A percentile compares a stretch with the other conserved stretches of the same genome.
phyloP scores from a whole-genome alignment of 441 rosid species.

The Pelargonium cotyledonis region DNA sequence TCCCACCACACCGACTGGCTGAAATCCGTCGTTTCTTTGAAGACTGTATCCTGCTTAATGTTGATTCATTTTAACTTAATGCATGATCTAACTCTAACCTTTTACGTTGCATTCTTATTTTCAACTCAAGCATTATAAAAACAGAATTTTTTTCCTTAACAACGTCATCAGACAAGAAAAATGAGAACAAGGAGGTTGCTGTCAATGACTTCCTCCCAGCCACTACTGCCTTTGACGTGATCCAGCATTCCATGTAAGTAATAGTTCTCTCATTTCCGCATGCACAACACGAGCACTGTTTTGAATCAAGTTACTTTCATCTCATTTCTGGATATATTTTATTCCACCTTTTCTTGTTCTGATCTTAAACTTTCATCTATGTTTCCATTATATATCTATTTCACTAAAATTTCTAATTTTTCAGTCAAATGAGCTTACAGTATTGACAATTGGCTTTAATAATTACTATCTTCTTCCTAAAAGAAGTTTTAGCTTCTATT shows the following conservation, averaged over 20 bases:
- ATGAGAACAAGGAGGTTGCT: slow-evolving; percentile 78
- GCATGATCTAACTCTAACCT: background rate
- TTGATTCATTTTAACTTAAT: background rate
- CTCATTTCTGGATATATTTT: too few relatives aligned
- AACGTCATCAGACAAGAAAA: slow-evolving; percentile 67
- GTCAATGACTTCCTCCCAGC: slow-evolving; percentile 65
- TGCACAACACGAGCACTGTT: background rate
- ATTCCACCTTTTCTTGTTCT: too few relatives aligned
- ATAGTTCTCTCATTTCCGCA: background rate
- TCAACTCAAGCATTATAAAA: background rate
- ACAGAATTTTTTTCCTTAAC: slow-evolving; percentile 24
- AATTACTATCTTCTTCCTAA: too few relatives aligned
- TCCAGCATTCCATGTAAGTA: slow-evolving; percentile 60
- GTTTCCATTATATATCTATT: too few relatives aligned
- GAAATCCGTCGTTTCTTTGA: slow-evolving; percentile 97
- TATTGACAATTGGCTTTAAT: background rate
- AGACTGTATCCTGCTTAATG: slow-evolving; percentile 74
- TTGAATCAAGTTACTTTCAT: too few relatives aligned
- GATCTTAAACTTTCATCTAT: too few relatives aligned
- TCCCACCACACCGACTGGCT: slow-evolving; percentile 94
- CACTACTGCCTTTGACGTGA: slow-evolving; percentile 48
- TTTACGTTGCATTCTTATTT: background rate
- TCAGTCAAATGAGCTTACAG: background rate
- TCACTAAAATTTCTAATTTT: background rate
- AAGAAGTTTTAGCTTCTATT: too few relatives aligned